Evolutionary conservation across 2,329 filamentous ascomycete species (phyloP), one percentile per base, ranked within the genome.

Genomic region (Sordariomycetes sp.): DNA sequence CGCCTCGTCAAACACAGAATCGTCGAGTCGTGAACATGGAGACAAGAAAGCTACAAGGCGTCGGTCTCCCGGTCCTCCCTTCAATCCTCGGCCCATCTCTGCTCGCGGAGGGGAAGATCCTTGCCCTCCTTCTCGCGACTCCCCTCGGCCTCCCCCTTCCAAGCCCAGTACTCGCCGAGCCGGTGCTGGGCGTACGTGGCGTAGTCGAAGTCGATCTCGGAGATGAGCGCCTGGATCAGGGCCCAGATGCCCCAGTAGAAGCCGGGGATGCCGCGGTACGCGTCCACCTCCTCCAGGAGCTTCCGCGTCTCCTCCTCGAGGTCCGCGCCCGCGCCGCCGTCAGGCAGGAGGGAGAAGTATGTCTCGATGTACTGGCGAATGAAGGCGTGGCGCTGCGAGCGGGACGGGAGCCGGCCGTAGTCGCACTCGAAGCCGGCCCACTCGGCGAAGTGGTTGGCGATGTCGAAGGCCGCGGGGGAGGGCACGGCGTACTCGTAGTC

Each of bases 361-460:
- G 86, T 83, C 61, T 78, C 77, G 32, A 96, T 81, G 68, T 99
- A 99, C 68, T 93, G 87, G 62, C 80, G 77, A 60, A 97, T 81
- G 72, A 99, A 99, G 58, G 86, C 83, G 52, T 83, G 81, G 32
- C 94, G 87, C 65, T 93, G 85, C 22, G 84, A 76, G 61, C 81
- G 81, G 1, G 89, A 94, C 5, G 94, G 94, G 59, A 97, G 80
- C 64, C 87, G 86, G 66, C 75, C 83, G 74, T 89, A 92, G 72
- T 97, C 91, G 77, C 94, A 99, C 66, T 96, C 90, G 68, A 97
- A 97, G 59, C 94, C 94, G 60, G 88, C 92, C 93, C 94, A 99
- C 74, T 99, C 94, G 54, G 94, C 91, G 69, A 99, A 96, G 77
- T 99, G 94, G 74, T 99, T 99, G 55, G 93, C 88, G 65, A 99